Conservation (phyloP, 768 basidiomycete species). For the Mycena floridula region DNA sequence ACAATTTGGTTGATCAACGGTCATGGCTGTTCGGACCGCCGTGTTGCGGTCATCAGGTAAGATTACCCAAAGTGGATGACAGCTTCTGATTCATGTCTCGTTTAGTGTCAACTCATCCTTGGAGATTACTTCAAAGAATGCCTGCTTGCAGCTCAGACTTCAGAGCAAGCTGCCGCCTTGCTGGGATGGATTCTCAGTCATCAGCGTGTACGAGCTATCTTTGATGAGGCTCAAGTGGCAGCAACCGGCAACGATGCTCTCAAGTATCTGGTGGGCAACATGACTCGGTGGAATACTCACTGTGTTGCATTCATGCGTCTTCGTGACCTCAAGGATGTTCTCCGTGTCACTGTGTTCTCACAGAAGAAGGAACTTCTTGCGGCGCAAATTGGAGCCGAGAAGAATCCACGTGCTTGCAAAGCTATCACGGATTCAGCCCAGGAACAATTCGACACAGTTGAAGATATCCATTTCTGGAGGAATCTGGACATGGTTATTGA, state of each 20-base stretch:
- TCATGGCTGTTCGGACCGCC: not conserved
- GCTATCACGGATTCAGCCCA: not conserved
- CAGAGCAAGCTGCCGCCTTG: not conserved
- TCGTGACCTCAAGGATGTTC: constrained; percentile 13
- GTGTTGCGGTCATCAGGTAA: not conserved
- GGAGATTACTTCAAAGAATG: not conserved
- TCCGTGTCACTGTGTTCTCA: constrained; percentile 14
- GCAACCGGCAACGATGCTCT: constrained; percentile 4
- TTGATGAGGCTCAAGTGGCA: not conserved
- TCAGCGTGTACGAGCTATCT: not conserved
- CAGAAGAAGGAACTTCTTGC: constrained; percentile 1
- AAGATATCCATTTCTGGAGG: not conserved
- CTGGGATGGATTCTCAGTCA: not conserved
- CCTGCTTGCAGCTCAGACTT: not conserved
- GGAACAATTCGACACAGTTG: not conserved
- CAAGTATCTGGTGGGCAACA: constrained; percentile 19
- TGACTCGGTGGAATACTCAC: constrained; percentile 23
- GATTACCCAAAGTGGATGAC: not conserved
- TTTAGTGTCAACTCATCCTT: not conserved
- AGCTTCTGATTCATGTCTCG: not conserved
- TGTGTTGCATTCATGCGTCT: constrained; percentile 18
- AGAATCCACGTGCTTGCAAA: not conserved
- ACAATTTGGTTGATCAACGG: not conserved
- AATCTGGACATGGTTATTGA: not conserved
- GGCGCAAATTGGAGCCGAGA: not conserved